Percentiles rank a stretch among this genome's conserved stretches.
Conservation (phyloP, 352 stramenopile species). For the Aphanomyces invadans region DNA sequence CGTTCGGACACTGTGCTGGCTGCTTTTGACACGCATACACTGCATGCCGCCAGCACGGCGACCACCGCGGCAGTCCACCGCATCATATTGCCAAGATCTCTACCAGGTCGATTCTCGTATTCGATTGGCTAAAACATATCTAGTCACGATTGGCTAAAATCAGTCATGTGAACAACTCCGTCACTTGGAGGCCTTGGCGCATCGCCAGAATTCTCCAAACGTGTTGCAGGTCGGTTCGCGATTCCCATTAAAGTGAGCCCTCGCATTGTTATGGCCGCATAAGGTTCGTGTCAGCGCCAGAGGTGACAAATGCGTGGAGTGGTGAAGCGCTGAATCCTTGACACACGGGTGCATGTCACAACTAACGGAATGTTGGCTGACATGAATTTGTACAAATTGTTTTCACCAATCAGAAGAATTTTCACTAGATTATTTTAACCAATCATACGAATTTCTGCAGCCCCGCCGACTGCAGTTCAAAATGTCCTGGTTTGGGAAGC, state of each 20-base stretch:
- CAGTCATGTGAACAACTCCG: too few relatives aligned
- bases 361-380: neutral
- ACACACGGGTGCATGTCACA: neutral
- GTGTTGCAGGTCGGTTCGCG: too few relatives aligned
- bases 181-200: too few relatives aligned
- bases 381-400: neutral
- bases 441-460: neutral
- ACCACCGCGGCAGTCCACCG: neutral
- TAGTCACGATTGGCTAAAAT: neutral
- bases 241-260: too few relatives aligned
- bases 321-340: neutral
- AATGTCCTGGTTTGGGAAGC: slow-evolving; percentile 16
- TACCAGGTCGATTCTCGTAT: too few relatives aligned
- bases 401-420: neutral
- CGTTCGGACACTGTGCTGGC: neutral
- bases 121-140: neutral
- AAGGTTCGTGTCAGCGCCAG: too few relatives aligned
- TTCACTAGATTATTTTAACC: neutral
- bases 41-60: neutral
- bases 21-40: neutral
- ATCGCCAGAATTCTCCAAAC: too few relatives aligned
- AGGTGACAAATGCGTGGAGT: neutral
- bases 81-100: neutral
- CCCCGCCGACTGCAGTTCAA: neutral
- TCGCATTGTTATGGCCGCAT: too few relatives aligned